Percentiles rank a stretch among this genome's conserved stretches.
Conservation (phyloP, 768 basidiomycete species). For the Collybiopsis luxurians region DNA sequence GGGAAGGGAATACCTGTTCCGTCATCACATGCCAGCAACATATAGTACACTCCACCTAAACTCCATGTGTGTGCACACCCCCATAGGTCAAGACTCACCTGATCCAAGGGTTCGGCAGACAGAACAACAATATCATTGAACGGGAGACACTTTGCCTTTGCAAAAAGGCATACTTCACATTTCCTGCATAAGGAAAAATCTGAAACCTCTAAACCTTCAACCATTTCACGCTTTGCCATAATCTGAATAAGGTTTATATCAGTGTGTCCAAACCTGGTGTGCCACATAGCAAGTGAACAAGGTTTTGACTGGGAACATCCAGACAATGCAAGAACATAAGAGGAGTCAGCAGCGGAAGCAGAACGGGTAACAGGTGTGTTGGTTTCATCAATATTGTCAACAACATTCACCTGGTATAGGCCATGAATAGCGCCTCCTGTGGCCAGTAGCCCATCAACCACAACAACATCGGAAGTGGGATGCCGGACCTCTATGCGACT, state of each 20-base stretch:
- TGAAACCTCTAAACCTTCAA: neutral
- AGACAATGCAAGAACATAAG: too few species aligned
- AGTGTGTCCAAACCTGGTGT: neutral
- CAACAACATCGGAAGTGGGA: too few species aligned
- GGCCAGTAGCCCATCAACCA: too few species aligned
- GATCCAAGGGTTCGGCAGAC: slow-evolving; percentile 2
- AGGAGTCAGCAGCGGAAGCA: too few species aligned
- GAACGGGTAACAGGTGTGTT: too few species aligned
- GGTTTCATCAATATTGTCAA: too few species aligned
- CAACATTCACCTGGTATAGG: too few species aligned
- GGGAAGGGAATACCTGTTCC: neutral
- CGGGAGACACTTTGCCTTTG: neutral
- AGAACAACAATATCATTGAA: slow-evolving; percentile 7
- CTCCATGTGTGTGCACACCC: neutral
- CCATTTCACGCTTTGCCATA: neutral
- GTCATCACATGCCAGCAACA: neutral
- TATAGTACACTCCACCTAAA: neutral
- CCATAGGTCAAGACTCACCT: slow-evolving; percentile 6
- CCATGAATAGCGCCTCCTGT: too few species aligned
- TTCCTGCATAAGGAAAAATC: neutral
- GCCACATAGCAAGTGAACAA: neutral
- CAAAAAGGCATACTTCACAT: neutral
- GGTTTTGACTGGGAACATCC: neutral
- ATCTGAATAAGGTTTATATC: neutral
- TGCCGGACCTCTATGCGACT: too few species aligned